Percentiles rank a stretch among this genome's conserved stretches.
phyloP scores from a whole-genome alignment of 2,329 filamentous ascomycete species.

The Epichloe gansuensis region DNA sequence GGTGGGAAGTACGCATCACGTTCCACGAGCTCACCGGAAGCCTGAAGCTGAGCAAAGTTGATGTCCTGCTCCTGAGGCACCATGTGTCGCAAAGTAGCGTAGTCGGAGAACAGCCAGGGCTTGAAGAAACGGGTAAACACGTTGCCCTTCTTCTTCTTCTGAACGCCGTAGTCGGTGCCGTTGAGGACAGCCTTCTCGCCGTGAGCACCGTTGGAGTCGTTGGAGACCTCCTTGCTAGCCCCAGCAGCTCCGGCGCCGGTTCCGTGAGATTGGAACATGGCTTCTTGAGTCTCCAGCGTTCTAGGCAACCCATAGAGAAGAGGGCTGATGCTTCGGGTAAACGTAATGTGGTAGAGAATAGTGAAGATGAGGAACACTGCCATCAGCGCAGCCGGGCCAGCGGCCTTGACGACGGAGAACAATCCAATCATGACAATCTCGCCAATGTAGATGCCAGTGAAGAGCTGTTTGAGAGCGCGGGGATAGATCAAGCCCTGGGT shows the following conservation, averaged over 20 bases:
- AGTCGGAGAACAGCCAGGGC: constrained; percentile 66
- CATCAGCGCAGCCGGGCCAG: constrained; percentile 65
- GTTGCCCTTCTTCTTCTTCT: constrained; percentile 41
- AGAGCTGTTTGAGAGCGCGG: constrained; percentile 75
- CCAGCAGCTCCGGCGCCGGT: constrained; percentile 13
- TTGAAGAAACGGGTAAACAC: constrained; percentile 52
- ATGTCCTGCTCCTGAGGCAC: constrained; percentile 46
- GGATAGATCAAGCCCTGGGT: constrained; percentile 84
- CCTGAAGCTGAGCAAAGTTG: constrained; percentile 36
- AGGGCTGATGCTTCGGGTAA: constrained; percentile 58
- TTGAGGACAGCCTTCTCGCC: constrained; percentile 9
- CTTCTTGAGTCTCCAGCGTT: constrained; percentile 35
- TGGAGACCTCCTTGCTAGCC: constrained; percentile 7
- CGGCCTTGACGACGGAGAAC: constrained; percentile 55
- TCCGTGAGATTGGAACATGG: constrained; percentile 21
- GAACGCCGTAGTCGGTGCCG: constrained; percentile 12
- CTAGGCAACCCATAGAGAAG: constrained; percentile 62
- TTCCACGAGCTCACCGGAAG: constrained; percentile 47
- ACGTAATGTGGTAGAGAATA: constrained; percentile 61
- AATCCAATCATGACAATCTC: constrained; percentile 72
- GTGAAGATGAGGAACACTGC: constrained; percentile 65
- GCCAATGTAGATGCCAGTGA: constrained; percentile 69
- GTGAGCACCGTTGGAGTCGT: constrained; percentile 1
- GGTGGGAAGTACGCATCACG: constrained; percentile 62
- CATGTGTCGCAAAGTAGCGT: constrained; percentile 55